phyloP scores from a whole-genome alignment of 2,329 filamentous ascomycete species.

The Xylariaceae sp. region DNA sequence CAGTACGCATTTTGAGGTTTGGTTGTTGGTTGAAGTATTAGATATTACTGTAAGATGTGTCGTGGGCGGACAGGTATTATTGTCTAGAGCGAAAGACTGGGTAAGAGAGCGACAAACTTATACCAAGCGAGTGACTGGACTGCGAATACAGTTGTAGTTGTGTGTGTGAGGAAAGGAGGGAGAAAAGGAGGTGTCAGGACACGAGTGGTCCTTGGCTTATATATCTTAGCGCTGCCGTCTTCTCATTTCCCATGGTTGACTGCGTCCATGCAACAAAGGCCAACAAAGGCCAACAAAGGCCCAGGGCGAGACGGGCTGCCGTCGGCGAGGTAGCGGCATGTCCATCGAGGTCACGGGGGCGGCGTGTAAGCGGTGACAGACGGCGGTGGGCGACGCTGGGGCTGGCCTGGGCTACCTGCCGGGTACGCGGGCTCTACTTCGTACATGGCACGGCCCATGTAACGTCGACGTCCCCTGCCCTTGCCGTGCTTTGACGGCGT shows the following conservation, averaged over 20 bases:
- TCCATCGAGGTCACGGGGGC: not conserved
- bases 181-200: not conserved
- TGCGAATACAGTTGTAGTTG: slow-evolving; percentile 21
- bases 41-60: slow-evolving; percentile 24
- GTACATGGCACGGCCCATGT: too few species aligned
- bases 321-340: not conserved
- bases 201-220: slow-evolving; percentile 20
- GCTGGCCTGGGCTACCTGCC: too few species aligned
- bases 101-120: slow-evolving; percentile 18
- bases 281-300: slow-evolving; percentile 13
- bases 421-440: too few species aligned
- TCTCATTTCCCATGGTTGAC: slow-evolving; percentile 16
- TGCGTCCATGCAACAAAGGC: slow-evolving; percentile 8
- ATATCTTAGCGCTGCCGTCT: slow-evolving; percentile 21
- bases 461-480: not conserved
- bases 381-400: too few species aligned
- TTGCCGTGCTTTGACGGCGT: not conserved
- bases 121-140: slow-evolving; percentile 24
- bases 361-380: too few species aligned
- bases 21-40: slow-evolving; percentile 18
- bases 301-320: slow-evolving; percentile 20
- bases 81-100: slow-evolving; percentile 22
- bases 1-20: slow-evolving; percentile 21
- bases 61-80: slow-evolving; percentile 15
- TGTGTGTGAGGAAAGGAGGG: slow-evolving; percentile 9